Evolutionary conservation across 2,329 filamentous ascomycete genomes (phyloP), one percentile per base, ranked within the genome.

Genomic region (Aspergillus transmontanensis): DNA sequence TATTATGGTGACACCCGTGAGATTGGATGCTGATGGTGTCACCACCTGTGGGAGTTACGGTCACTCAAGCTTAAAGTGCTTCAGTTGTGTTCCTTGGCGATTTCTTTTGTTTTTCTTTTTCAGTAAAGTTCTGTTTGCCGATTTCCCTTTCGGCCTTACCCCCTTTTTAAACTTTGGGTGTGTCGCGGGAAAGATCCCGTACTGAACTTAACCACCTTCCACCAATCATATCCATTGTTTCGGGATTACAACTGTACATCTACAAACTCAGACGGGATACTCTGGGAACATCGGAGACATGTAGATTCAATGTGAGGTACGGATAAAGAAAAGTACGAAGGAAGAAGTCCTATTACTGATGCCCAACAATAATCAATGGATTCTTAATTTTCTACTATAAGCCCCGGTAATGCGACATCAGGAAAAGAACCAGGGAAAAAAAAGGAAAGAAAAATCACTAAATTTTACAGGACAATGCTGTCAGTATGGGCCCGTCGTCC

Each of bases 401-500:
- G 16, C 6, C 19, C 19, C 1, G 34, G 16, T 32, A 51, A 51
- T 21, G 10, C 6, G 28, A 32, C 28, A 32, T n/a, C 19, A 6
- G 11, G 30, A 34, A 11, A 51, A 34, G 10, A 12, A 34, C 11
- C 32, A 1, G 9, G 7, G 23, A 21, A 6, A 16, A 16, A 10
- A 36, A 32, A 12, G 6, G 9, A 30, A 21, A 39, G n/a, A 64
- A 36, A 59, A 64, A 56, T 39, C 39, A 56, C 26, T 12, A 63
- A 39, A 50, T 30, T 32, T 21, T 51, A 64, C 55, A 64, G 43
- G 26, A 56, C 28, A 2, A n/a, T 21, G 28, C 16, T 21, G 19
- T 51, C 19, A 41, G 39, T 7, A 51, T 55, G 54, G 61, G 54
- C 54, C 62, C 46, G 55, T 58, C 54, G 21, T 21, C n/a, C 19